Base-by-base conservation (phyloP, 164 flowering plant species). In the Chimonanthus praecox region DNA sequence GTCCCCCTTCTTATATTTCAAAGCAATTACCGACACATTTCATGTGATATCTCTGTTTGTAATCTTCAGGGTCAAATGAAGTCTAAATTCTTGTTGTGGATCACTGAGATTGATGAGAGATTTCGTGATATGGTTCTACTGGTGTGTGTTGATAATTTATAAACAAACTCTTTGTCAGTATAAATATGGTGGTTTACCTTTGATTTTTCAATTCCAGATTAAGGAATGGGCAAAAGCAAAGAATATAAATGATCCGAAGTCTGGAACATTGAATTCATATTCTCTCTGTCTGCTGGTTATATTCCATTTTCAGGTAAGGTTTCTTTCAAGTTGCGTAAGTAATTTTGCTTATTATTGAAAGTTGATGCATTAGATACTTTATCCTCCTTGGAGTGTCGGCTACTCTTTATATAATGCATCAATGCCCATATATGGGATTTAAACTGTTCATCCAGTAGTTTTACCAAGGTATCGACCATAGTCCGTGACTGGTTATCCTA, bases 221-320 rank as follows among this genome's bases (percentile, higher is more conserved):
- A 95, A 95, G 80, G 97, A 93, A 84, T 95, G 99, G 99, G 99
- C 99, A 21, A 95, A 88, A 81, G 83, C 92, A 47, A 87, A 88
- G 60, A 70, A 84, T 69, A 92, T 95, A 63, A 95, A 93, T 76
- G 84, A 88, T 70, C 82, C 99, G 62, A 89, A 85, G 78, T 13
- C 64, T 64, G 99, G 99, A 74, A 81, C 90, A 43, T 82, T 95
- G 76, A 95, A 90, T 75, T 95, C 99, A 7, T 93, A 87, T 78
- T 85, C 97, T 62, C 88, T 92, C 50, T 77, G 86, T 75, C 77
- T 95, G 83, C 87, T 95, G 58, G 88, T 93, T 45, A 79, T 95
- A 71, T 95, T 93, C 82, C 98, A 95, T 89, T 88, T 95, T 75
- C 99, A 95, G 98, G 99, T 95, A 54, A 76, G 58, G 4, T 73